Conservation (phyloP, 2,329 filamentous ascomycete genomes). For the Cladophialophora immunda region DNA sequence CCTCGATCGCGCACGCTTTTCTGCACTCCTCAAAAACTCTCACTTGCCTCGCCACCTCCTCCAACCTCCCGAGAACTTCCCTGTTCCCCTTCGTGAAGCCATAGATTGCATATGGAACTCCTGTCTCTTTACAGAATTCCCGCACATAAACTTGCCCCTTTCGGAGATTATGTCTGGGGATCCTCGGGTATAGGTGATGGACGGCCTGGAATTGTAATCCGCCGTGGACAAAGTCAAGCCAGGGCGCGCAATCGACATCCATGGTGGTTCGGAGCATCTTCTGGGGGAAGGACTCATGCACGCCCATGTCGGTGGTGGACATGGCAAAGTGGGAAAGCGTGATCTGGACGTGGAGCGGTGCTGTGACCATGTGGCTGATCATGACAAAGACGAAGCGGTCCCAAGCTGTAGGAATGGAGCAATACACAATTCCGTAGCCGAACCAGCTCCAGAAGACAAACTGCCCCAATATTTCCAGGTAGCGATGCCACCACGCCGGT, state of each 20-base stretch:
- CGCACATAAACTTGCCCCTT: slow-evolving; percentile 76
- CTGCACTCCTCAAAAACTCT: slow-evolving; percentile 80
- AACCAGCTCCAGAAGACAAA: slow-evolving; percentile 87
- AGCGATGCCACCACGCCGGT: slow-evolving; percentile 82
- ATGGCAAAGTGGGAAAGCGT: slow-evolving; percentile 93
- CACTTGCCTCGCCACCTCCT: slow-evolving; percentile 81
- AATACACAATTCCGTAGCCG: slow-evolving; percentile 82
- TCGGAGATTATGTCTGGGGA: slow-evolving; percentile 85
- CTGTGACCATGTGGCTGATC: slow-evolving; percentile 80
- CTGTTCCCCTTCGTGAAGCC: slow-evolving; percentile 86
- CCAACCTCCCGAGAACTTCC: slow-evolving; percentile 77
- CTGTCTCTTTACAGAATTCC: slow-evolving; percentile 82
- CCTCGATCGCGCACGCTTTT: slow-evolving; percentile 48
- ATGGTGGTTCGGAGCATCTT: slow-evolving; percentile 92
- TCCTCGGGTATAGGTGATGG: slow-evolving; percentile 83
- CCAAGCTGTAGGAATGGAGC: slow-evolving; percentile 72
- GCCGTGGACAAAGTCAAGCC: slow-evolving; percentile 90
- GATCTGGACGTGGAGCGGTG: slow-evolving; percentile 87
- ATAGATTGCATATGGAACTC: slow-evolving; percentile 84
- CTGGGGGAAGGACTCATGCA: slow-evolving; percentile 85
- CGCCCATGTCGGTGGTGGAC: slow-evolving; percentile 86
- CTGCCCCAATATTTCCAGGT: slow-evolving; percentile 79
- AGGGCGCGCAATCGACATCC: slow-evolving; percentile 87
- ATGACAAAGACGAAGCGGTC: slow-evolving; percentile 78
- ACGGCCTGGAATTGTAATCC: slow-evolving; percentile 90